A percentile compares a stretch with the other conserved stretches of the same genome.
phyloP scores from a whole-genome alignment of 164 flowering plant genomes.

The Paratinospora sagittata region DNA sequence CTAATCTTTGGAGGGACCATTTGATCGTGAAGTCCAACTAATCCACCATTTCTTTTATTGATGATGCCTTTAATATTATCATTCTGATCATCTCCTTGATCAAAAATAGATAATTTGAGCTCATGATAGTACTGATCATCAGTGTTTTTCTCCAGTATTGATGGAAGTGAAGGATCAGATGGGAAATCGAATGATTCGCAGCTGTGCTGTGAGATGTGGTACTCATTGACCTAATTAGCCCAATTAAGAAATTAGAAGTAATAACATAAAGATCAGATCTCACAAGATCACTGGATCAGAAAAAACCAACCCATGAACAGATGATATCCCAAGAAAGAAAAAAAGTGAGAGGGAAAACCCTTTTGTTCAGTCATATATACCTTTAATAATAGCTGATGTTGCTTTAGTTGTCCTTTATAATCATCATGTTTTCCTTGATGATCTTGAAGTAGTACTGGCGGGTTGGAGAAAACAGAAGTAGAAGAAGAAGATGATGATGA shows the following conservation, averaged over 20 bases:
- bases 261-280: background rate
- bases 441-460: slow-evolving; percentile 22
- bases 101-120: slow-evolving; percentile 21
- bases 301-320: too few relatives aligned
- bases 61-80: background rate
- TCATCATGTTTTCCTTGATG: slow-evolving; percentile 24
- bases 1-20: slow-evolving; percentile 81
- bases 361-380: slow-evolving; percentile 13
- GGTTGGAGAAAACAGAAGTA: slow-evolving; percentile 22
- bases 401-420: background rate
- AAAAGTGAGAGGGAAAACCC: too few relatives aligned
- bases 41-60: slow-evolving; percentile 15
- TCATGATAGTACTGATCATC: slow-evolving; percentile 3
- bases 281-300: background rate
- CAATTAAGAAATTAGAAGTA: slow-evolving; percentile 9
- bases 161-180: slow-evolving; percentile 14
- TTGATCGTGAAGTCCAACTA: slow-evolving; percentile 20
- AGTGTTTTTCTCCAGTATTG: background rate
- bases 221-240: slow-evolving; percentile 16
- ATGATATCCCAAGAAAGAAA: too few relatives aligned
- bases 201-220: background rate
- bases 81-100: background rate
- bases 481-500: slow-evolving; percentile 37
- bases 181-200: slow-evolving; percentile 10
- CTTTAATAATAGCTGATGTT: slow-evolving; percentile 17